Evolutionary conservation across 345 rosid species (phyloP).

Genomic region (Salix exigua): DNA sequence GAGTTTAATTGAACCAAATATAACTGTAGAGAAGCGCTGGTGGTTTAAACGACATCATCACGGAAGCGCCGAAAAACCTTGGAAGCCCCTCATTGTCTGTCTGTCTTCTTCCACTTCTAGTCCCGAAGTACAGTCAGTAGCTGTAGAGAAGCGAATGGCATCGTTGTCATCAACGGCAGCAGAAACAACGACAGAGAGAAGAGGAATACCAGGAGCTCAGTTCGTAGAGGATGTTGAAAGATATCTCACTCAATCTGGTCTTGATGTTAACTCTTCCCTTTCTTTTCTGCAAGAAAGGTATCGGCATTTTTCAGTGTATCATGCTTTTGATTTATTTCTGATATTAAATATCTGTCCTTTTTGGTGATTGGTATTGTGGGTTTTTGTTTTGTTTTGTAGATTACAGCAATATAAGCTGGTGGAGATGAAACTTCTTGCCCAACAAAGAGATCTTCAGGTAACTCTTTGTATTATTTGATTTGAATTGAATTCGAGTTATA

Average conservation of each 20-base stretch:
- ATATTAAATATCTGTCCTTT: neutral
- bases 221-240: constrained; percentile 81
- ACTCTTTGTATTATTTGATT: neutral
- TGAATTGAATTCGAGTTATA: neutral
- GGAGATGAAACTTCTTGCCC: constrained; percentile 89
- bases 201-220: constrained; percentile 88
- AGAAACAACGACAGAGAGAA: constrained; percentile 53
- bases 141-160: constrained; percentile 18
- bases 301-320: neutral
- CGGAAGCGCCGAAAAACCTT: neutral
- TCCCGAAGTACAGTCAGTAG: neutral
- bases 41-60: neutral
- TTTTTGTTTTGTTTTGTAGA: constrained; percentile 30
- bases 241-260: constrained; percentile 60
- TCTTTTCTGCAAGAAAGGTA: constrained; percentile 93
- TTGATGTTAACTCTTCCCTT: constrained; percentile 76
- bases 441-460: constrained; percentile 56
- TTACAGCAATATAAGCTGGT: constrained; percentile 83
- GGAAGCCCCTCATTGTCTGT: neutral
- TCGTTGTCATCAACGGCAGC: constrained; percentile 17
- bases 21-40: neutral
- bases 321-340: neutral
- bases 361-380: neutral
- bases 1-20: neutral
- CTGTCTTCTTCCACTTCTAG: neutral